These are phyloP conservation scores for Pseudogymnoascus sp. DNA, from an alignment of 2,329 filamentous ascomycete species.

Conservation along the genomic window DNA sequence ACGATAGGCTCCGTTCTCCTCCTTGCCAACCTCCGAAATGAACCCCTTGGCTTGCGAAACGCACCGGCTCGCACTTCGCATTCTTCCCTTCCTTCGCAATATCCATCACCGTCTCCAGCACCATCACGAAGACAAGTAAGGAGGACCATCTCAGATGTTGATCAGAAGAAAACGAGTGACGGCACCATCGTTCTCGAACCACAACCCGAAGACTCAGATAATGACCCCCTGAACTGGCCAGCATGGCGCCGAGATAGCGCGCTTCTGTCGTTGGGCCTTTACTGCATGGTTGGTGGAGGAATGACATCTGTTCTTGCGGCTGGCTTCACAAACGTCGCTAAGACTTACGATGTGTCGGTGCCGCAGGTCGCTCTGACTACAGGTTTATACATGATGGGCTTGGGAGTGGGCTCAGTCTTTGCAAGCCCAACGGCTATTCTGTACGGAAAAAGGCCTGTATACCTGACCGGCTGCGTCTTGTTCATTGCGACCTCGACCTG, in stretches of 20 bases:
- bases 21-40: constrained; percentile 45
- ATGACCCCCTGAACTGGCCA: constrained; percentile 92
- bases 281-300: constrained; percentile 87
- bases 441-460: constrained; percentile 84
- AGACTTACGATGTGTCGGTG: constrained; percentile 55
- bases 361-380: constrained; percentile 77
- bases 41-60: constrained; percentile 50
- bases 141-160: constrained; percentile 13
- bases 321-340: constrained; percentile 74
- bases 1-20: constrained; percentile 47
- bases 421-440: constrained; percentile 86
- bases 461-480: constrained; percentile 66
- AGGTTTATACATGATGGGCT: constrained; percentile 86
- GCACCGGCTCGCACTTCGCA: constrained; percentile 48
- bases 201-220: constrained; percentile 81
- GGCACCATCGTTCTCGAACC: constrained; percentile 82
- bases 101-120: constrained; percentile 9
- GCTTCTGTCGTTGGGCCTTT: constrained; percentile 75
- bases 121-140: constrained; percentile 12
- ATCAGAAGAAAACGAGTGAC: constrained; percentile 66
- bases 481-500: constrained; percentile 71
- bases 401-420: constrained; percentile 76
- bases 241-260: constrained; percentile 71
- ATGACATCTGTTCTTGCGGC: constrained; percentile 87
- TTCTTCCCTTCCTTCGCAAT: constrained; percentile 41